Conservation (phyloP, 495 filamentous ascomycete species). For the Xylaria longipes region DNA sequence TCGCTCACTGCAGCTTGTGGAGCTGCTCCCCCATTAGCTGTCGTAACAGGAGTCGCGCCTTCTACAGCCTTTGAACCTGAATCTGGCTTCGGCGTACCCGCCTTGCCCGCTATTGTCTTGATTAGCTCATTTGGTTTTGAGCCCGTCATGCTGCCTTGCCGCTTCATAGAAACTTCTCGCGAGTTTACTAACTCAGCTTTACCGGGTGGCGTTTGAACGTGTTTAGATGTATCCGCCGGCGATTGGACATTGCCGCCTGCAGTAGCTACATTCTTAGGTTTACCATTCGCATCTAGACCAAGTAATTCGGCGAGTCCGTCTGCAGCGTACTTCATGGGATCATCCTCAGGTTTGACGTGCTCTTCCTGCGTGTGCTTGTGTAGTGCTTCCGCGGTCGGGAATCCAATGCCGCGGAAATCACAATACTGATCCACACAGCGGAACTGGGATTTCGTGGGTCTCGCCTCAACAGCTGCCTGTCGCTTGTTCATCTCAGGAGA, state of each 20-base stretch:
- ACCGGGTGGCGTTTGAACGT: conserved; percentile 49
- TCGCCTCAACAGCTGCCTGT: conserved; percentile 43
- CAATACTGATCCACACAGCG: conserved; percentile 55
- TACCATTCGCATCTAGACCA: conserved; percentile 57
- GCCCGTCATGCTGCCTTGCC: conserved; percentile 48
- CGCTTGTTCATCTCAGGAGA: conserved; percentile 57
- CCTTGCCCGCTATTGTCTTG: conserved; percentile 39
- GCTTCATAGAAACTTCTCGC: conserved; percentile 52
- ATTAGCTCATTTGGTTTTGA: conserved; percentile 35
- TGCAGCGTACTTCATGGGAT: conserved; percentile 58
- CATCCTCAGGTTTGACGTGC: conserved; percentile 58
- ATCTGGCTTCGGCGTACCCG: conserved; percentile 33
- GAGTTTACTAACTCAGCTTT: conserved; percentile 54
- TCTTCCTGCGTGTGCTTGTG: conserved; percentile 59
- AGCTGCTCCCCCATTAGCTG: conserved; percentile 29
- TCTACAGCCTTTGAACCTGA: conserved; percentile 31
- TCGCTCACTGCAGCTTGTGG: conserved; percentile 34
- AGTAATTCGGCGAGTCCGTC: conserved; percentile 53
- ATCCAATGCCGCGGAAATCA: conserved; percentile 54
- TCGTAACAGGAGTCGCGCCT: conserved; percentile 21
- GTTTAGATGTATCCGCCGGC: conserved; percentile 46
- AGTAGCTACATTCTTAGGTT: conserved; percentile 32
- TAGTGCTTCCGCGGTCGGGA: conserved; percentile 59
- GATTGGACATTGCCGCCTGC: conserved; percentile 29
- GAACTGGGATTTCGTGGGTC: conserved; percentile 42